phyloP scores from a whole-genome alignment of 176 grass and related monocot genomes.

The Zea luxurians region DNA sequence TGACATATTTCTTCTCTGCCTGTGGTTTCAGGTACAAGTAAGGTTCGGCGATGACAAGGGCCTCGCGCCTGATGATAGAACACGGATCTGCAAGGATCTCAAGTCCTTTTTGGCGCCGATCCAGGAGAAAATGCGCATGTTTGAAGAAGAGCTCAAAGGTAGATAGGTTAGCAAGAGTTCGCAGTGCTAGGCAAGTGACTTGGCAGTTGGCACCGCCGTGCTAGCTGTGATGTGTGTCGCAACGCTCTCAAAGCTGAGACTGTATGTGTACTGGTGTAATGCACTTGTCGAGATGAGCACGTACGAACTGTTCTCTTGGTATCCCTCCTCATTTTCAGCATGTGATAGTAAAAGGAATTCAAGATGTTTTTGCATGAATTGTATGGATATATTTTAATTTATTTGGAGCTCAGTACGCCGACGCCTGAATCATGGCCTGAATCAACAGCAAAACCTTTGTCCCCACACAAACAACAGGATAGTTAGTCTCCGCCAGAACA shows the following conservation, averaged over 20 bases:
- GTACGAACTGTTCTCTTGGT: neutral
- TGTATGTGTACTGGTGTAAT: constrained; percentile 12
- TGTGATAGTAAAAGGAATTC: neutral
- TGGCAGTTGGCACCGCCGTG: neutral
- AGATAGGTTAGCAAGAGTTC: constrained; percentile 40
- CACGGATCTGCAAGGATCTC: constrained; percentile 67
- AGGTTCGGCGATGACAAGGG: constrained; percentile 73
- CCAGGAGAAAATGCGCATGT: constrained; percentile 50
- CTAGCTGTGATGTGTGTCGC: neutral
- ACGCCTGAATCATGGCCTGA: neutral
- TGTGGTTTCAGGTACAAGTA: constrained; percentile 54
- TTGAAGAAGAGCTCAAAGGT: constrained; percentile 88
- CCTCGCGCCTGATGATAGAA: constrained; percentile 48
- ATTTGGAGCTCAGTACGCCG: neutral
- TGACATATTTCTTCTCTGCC: neutral
- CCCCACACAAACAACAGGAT: neutral
- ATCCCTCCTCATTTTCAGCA: neutral
- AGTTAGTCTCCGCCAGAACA: neutral
- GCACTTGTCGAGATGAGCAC: constrained; percentile 10
- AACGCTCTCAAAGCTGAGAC: neutral
- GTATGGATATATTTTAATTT: neutral
- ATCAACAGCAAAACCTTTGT: neutral
- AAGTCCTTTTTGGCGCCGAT: constrained; percentile 60
- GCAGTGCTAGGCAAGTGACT: neutral
- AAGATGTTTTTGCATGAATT: neutral